Evolutionary conservation across 2,329 filamentous ascomycete genomes (phyloP), one percentile per base, ranked within the genome.

Genomic region (Monosporascus sp.): DNA sequence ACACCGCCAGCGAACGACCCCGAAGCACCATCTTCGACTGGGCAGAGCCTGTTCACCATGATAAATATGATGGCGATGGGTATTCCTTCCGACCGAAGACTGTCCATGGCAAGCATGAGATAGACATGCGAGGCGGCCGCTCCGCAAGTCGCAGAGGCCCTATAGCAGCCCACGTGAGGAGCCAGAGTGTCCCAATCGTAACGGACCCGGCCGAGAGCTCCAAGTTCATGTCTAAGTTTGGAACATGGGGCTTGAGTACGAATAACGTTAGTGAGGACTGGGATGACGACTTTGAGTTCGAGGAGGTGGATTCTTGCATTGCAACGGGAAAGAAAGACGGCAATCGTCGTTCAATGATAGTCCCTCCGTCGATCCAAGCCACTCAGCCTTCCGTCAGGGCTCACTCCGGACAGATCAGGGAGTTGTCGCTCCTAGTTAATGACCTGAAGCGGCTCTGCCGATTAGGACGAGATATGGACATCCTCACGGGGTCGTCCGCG

Each of bases 261-360:
- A 92, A 92, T 68, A 87, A 83, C 17, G 85, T 86, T 11, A 92
- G 87, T 56, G 90, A 95, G 67, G 89, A 94, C 64, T 95, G 90
- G 90, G 90, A 93, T 62, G 88, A 92, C 58, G 90, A 95, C 67
- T 94, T 95, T 62, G 88, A 93, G 55, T 92, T 93, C 65, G 79
- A 68, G 27, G 68, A 77, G 35, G 67, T 57, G 5, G 69, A 69
- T n/a, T 67, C 69, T 38, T 70, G 69, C 37, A 68, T 66, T 27
- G 67, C 68, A 26, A 68, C 68, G 3, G 70, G 68, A 41, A 72
- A 71, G 50, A 70, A 68, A 20, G 63, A 68, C 5, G 68, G 69
- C 3, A 68, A 68, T 2, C 65, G 68, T 7, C 71, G 76, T 51
- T 70, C 72, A 1, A 88, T 91, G 83, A 70, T 87, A n/a, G 86